A percentile compares a stretch with the other conserved stretches of the same genome.
These are phyloP conservation scores for Colletotrichum sp. DNA, from an alignment of 2,329 filamentous ascomycete genomes.

Conservation along the genomic window DNA sequence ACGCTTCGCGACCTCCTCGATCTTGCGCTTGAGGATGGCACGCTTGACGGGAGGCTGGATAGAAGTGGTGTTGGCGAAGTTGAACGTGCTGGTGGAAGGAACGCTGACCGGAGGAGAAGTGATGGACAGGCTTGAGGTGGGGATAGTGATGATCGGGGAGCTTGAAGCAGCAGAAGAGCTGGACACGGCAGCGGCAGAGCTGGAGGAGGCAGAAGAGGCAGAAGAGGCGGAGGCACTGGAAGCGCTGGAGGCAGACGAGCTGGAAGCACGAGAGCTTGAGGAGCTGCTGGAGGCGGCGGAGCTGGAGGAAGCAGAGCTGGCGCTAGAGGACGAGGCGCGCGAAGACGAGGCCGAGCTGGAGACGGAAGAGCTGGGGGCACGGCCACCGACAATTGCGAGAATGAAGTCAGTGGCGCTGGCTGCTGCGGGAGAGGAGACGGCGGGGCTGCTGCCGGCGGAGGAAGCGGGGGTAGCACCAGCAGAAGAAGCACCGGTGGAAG, in stretches of 20 bases:
- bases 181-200: too few species aligned
- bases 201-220: too few species aligned
- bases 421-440: background rate
- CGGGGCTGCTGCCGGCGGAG: background rate
- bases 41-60: background rate
- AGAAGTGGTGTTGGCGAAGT: background rate
- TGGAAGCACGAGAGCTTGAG: background rate
- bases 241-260: background rate
- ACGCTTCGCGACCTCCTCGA: background rate
- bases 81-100: background rate
- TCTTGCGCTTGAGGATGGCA: background rate
- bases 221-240: background rate
- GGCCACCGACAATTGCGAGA: background rate
- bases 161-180: background rate
- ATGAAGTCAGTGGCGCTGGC: background rate
- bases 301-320: background rate
- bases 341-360: background rate
- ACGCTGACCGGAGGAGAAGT: background rate
- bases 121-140: background rate
- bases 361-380: background rate
- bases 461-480: background rate
- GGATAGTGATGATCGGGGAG: background rate
- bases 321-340: background rate
- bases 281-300: background rate
- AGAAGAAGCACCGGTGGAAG: background rate